Conservation (phyloP, 2,329 filamentous ascomycete genomes). For the Trichoderma cornu-damae region DNA sequence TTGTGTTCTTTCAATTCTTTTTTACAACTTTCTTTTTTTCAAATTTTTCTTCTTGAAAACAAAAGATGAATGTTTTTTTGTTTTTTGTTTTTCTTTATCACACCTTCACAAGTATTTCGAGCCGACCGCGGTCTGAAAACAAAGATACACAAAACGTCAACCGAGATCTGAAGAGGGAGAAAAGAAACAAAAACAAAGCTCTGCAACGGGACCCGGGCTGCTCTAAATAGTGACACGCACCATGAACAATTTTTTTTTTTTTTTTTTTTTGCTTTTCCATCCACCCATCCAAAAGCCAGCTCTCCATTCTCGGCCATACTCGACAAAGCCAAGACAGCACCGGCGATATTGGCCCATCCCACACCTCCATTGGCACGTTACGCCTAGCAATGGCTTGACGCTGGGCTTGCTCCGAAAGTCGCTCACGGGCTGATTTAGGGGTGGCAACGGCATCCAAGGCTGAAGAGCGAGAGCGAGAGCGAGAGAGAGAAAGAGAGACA, state of each 20-base stretch:
- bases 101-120: too few relatives aligned
- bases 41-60: too few relatives aligned
- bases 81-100: too few relatives aligned
- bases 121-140: too few relatives aligned
- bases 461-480: too few relatives aligned
- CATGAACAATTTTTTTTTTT: neutral
- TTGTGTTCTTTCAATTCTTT: too few relatives aligned
- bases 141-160: too few relatives aligned
- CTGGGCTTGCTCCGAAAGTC: constrained; percentile 6
- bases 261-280: too few relatives aligned
- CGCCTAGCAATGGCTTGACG: neutral
- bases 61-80: too few relatives aligned
- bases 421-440: neutral
- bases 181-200: neutral
- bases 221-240: neutral
- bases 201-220: neutral
- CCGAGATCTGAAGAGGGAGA: neutral
- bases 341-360: neutral
- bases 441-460: too few relatives aligned
- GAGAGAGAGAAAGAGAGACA: too few relatives aligned
- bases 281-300: neutral
- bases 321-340: neutral
- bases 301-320: constrained; percentile 3
- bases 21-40: too few relatives aligned
- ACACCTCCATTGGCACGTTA: constrained; percentile 8